phyloP scores from a whole-genome alignment of 176 grass and related monocot genomes.

The Puccinellia tenuiflora region DNA sequence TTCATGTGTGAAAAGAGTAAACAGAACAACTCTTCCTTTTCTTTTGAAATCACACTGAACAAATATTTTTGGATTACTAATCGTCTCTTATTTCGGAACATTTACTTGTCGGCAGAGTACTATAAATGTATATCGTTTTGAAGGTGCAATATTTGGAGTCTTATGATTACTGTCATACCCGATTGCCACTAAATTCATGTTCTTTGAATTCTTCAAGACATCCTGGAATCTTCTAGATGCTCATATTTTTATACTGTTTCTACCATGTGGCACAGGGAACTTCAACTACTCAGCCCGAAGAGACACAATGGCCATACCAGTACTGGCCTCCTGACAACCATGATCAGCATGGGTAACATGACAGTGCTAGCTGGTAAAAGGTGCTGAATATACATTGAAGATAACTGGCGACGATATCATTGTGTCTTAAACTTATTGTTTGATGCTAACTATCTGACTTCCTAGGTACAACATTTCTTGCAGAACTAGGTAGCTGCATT shows the following conservation, averaged over 20 bases:
- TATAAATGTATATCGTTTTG: background rate
- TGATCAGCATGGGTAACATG: constrained; percentile 51
- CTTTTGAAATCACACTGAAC: background rate
- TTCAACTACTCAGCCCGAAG: constrained; percentile 49
- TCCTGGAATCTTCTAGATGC: background rate
- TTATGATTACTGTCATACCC: background rate
- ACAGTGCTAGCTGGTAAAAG: background rate
- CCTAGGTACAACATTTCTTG: background rate
- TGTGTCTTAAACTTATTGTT: background rate
- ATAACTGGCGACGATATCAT: background rate
- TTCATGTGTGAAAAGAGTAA: background rate
- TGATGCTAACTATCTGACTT: background rate
- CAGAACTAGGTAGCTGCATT: background rate
- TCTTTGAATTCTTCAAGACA: background rate
- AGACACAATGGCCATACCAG: constrained; percentile 47
- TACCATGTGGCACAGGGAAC: constrained; percentile 31
- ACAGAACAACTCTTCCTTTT: background rate
- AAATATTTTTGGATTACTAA: background rate
- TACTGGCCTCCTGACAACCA: constrained; percentile 68
- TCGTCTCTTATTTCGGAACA: background rate
- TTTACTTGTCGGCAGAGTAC: background rate
- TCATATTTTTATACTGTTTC: constrained; percentile 17
- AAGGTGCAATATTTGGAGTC: background rate
- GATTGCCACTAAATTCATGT: background rate
- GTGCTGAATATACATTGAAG: background rate